Evolutionary conservation across 768 basidiomycete species (phyloP), one percentile per base, ranked within the genome.

Genomic region (Panellus pusillus): DNA sequence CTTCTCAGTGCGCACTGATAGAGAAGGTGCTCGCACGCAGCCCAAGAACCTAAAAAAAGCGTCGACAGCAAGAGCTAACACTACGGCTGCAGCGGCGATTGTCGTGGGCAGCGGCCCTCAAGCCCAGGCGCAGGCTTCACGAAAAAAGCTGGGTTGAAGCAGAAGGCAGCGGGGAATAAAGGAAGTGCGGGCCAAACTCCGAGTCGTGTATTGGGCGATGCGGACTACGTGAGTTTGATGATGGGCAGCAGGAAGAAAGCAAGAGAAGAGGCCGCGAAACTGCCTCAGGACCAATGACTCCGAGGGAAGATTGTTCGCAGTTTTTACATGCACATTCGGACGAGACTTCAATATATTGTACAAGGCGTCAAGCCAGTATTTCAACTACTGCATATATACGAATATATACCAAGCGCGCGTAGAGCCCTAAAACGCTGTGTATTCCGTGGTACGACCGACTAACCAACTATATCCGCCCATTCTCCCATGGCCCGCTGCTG

Each of bases 201-300:
- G 13, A 75, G 70, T 0, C 77, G 66, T 47, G 77, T 91, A 3
- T 72, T 91, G 35, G 88, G 86, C 17, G 87, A 80, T 17, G 89
- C 85, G 28, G 90, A 92, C 67, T 92, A 91, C 64, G 83, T 92
- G 42, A 74, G 79, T 11, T 66, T 91, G 58, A 71, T 89, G 75
- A 74, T 84, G 76, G 88, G 89, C 15, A 75, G 87, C n/a, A 74
- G 89, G 55, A 76, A 78, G 62, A 87, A 80, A 64, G 87, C 83
- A 13, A 74, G 70, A 48, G 76, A 80, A 64, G 90, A 91, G 67
- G 87, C 85, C 7, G 65, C 73, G 39, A 91, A 87, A 60, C 65
- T 91, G 38, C 79, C 81, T 15, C 66, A 54, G 20, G 61, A 64
- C n/a, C n/a, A n/a, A n/a, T n/a, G n/a, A n/a, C n/a, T n/a, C n/a